phyloP scores from a whole-genome alignment of 768 basidiomycete species.

The Favolaschia claudopus region DNA sequence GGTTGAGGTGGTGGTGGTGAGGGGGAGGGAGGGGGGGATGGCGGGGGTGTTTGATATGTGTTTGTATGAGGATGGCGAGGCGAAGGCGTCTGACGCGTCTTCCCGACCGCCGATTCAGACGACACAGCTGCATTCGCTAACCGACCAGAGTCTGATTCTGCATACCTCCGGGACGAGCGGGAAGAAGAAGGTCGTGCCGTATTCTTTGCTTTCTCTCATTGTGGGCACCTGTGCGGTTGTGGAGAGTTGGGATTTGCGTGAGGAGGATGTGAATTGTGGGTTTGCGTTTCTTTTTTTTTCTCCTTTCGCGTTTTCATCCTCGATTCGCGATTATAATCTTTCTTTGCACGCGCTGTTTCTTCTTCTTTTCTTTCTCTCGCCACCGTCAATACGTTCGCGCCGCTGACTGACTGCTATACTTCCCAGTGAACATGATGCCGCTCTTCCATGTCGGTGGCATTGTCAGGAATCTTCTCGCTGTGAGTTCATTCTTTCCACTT shows the following conservation, averaged over 20 bases:
- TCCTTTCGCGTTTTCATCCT: too few relatives aligned
- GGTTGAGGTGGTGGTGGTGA: slow-evolving; percentile 47
- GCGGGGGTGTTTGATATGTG: slow-evolving; percentile 49
- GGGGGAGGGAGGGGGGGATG: slow-evolving; percentile 40
- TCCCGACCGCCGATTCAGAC: too few relatives aligned
- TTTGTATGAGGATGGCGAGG: slow-evolving; percentile 22
- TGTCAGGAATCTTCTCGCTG: slow-evolving; percentile 60
- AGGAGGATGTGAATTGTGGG: slow-evolving; percentile 53
- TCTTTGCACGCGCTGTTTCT: too few relatives aligned
- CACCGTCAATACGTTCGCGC: background rate
- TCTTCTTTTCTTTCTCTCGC: too few relatives aligned
- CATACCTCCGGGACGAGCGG: slow-evolving; percentile 69
- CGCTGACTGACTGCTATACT: background rate
- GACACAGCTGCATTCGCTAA: slow-evolving; percentile 43
- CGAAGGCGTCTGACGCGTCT: slow-evolving; percentile 26
- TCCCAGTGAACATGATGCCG: slow-evolving; percentile 58
- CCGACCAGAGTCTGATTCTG: slow-evolving; percentile 59
- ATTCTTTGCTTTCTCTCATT: slow-evolving; percentile 50
- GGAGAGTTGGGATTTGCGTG: slow-evolving; percentile 49
- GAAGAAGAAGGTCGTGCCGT: slow-evolving; percentile 59
- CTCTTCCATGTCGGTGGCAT: slow-evolving; percentile 69
- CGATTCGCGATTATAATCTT: too few relatives aligned
- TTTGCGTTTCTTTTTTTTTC: background rate
- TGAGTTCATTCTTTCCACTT: too few relatives aligned
- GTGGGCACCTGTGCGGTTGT: slow-evolving; percentile 54